Base-by-base conservation (phyloP, 2,329 filamentous ascomycete species). In the Ophiostoma ips region DNA sequence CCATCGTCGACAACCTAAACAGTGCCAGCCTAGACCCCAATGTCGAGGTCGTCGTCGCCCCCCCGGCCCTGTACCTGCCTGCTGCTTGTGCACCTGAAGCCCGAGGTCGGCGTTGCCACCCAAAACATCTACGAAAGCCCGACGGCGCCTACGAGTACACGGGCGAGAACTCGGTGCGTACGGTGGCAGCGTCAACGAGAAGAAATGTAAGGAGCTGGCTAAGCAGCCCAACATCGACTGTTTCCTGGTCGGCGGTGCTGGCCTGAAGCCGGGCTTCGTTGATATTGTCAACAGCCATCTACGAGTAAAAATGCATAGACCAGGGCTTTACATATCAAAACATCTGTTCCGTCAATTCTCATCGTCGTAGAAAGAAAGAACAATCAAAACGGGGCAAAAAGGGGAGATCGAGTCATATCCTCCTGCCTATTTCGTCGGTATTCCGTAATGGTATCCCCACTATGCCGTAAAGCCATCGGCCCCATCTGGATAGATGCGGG, bases 61-160 rank as follows among this genome's bases (percentile, higher is more conserved):
- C 92, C 56, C 87, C 92, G 45, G 70, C 87, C 52, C 77, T 96
- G 64, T 96, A 95, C 76, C 87, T 98, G 61, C 78, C 80, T 89
- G 57, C 81, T 88, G 63, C 87, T 87, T 62, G 82, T 92, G 66
- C 75, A 81, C 63, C 77, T 90, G 62, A 79, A 82, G 65, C 64
- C 77, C 60, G 80, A 81, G 57, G 75, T 98, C 65, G 84, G 86
- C 63, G 85, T 98, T 56, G 85, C 90, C 52, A 83, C 92, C 52
- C 92, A 98, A 74, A 98, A 98, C 71, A 87, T 96, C 68, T 96
- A 80, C 71, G 86, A 96, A 90, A 90, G 79, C 87, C 88, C 66
- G 88, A 92, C 68, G 92, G 92, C 61, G 92, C 92, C 61, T 96
- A 85, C n/a, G n/a, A n/a, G n/a, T n/a, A n/a, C 76, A 98, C 92